Conservation (phyloP, 2,329 filamentous ascomycete species). For the Plenodomus lindquistii region DNA sequence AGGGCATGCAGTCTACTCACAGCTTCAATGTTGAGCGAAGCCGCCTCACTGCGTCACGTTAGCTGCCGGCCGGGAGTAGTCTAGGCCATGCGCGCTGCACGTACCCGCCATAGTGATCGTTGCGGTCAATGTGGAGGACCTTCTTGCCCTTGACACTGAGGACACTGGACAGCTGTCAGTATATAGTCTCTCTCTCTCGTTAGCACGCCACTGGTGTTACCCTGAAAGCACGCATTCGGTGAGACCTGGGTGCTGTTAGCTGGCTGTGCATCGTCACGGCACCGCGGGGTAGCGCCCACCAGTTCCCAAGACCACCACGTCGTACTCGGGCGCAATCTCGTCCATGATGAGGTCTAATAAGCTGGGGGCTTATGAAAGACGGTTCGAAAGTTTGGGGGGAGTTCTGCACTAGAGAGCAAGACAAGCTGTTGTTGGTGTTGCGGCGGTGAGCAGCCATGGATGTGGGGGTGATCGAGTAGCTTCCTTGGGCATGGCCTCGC, state of each 20-base stretch:
- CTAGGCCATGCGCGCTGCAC: constrained; percentile 42
- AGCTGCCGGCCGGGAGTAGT: constrained; percentile 21
- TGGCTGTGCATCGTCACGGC: constrained; percentile 11
- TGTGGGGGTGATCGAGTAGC: constrained; percentile 33
- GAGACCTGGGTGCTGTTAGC: constrained; percentile 66
- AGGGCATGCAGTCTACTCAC: constrained; percentile 57
- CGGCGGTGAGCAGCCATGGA: constrained; percentile 31
- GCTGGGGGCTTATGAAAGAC: not conserved
- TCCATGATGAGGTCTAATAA: constrained; percentile 68
- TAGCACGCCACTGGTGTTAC: constrained; percentile 54
- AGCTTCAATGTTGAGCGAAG: constrained; percentile 89
- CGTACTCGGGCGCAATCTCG: constrained; percentile 97
- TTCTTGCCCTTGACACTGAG: constrained; percentile 98
- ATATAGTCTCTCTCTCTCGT: not conserved
- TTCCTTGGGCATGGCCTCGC: constrained; percentile 27
- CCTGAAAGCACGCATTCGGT: constrained; percentile 99
- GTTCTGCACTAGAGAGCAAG: constrained; percentile 10
- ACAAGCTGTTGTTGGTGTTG: constrained; percentile 6
- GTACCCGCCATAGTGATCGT: constrained; percentile 97
- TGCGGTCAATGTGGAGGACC: constrained; percentile 97
- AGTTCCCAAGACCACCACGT: constrained; percentile 97
- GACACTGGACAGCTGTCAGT: constrained; percentile 63
- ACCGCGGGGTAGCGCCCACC: constrained; percentile 64
- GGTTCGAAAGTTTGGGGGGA: constrained; percentile 23
- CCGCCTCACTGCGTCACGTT: constrained; percentile 71